Conservation (phyloP, 352 stramenopile species). For the Elongisporangium prolatum region DNA sequence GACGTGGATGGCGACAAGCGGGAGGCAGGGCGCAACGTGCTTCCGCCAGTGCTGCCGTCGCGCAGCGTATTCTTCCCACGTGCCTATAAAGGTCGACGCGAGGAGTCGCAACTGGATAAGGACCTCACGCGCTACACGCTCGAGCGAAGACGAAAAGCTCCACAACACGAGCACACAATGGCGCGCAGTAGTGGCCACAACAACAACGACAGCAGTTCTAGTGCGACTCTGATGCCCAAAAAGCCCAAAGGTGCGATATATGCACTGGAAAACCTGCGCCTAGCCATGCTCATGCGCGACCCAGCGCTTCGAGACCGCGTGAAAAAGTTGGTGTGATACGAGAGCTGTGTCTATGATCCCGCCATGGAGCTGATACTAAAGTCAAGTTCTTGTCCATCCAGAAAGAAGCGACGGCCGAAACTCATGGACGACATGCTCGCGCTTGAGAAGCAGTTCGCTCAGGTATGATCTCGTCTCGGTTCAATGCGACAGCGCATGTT, state of each 20-base stretch:
- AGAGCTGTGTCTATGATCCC: not conserved
- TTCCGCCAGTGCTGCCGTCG: constrained; percentile 8
- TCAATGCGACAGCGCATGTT: too few relatives aligned
- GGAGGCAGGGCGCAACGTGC: constrained; percentile 15
- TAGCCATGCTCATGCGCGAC: constrained; percentile 42
- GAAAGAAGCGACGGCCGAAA: constrained; percentile 41
- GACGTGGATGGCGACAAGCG: constrained; percentile 49
- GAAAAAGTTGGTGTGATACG: constrained; percentile 22
- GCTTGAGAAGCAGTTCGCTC: constrained; percentile 47
- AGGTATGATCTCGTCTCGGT: too few relatives aligned
- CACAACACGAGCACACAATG: not conserved
- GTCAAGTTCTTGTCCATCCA: constrained; percentile 7
- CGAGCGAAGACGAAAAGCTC: constrained; percentile 14
- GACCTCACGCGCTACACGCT: constrained; percentile 50
- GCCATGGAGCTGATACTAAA: not conserved
- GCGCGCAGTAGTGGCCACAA: too few relatives aligned
- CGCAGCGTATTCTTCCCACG: not conserved
- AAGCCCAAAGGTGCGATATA: constrained; percentile 34
- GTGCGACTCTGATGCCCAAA: not conserved
- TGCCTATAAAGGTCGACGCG: constrained; percentile 1
- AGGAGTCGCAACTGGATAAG: constrained; percentile 31
- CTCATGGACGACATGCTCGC: constrained; percentile 74
- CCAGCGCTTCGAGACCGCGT: constrained; percentile 28
- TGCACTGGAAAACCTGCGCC: constrained; percentile 53
- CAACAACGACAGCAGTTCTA: constrained; percentile 26